A percentile compares a stretch with the other conserved stretches of the same genome.
Conservation (phyloP, 1,139 yeast species). For the Protomyces inouyei region DNA sequence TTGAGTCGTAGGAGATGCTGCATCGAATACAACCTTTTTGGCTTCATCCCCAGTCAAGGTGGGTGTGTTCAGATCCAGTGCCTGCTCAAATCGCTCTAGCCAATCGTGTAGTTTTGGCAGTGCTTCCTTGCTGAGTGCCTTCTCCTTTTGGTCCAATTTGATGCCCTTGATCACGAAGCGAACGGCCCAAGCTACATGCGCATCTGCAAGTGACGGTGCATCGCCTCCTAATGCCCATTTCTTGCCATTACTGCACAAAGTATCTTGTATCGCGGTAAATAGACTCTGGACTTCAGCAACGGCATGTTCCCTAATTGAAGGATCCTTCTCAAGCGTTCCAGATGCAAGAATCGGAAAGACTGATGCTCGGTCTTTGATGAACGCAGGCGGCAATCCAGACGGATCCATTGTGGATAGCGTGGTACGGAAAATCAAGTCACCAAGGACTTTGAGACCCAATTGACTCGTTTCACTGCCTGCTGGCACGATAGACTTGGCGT, state of each 20-base stretch:
- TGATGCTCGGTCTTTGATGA: background rate
- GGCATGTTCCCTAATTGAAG: too few relatives aligned
- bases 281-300: background rate
- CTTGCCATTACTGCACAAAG: background rate
- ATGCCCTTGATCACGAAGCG: background rate
- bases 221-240: constrained; percentile 16
- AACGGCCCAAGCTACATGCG: constrained; percentile 10
- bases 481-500: too few relatives aligned
- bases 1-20: constrained; percentile 10
- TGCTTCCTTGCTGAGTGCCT: background rate
- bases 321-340: too few relatives aligned
- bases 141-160: constrained; percentile 8
- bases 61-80: background rate
- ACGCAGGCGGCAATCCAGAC: background rate
- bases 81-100: background rate
- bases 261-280: background rate
- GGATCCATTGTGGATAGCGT: background rate
- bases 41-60: constrained; percentile 10
- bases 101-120: background rate
- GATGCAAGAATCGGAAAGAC: too few relatives aligned
- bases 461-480: constrained; percentile 4
- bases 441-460: constrained; percentile 1
- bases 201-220: constrained; percentile 12
- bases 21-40: background rate
- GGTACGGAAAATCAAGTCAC: background rate